Percentiles rank a stretch among this genome's conserved stretches.
Conservation (phyloP, 495 filamentous ascomycete genomes). For the Talaromyces stipitatus region DNA sequence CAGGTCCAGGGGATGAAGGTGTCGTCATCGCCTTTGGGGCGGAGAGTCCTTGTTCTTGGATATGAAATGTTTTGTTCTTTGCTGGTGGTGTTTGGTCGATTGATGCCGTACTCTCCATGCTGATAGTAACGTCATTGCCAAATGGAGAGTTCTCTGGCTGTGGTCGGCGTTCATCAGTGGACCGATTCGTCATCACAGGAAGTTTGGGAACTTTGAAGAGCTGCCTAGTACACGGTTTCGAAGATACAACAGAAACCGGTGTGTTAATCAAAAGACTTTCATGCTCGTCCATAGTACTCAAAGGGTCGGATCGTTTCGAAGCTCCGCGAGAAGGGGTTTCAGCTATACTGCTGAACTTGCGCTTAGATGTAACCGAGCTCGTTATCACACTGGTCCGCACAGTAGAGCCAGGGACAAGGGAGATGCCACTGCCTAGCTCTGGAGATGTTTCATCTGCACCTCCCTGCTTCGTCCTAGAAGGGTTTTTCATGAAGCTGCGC, state of each 20-base stretch:
- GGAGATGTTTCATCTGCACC: conserved; percentile 12
- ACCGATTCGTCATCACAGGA: conserved; percentile 19
- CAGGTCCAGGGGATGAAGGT: not conserved
- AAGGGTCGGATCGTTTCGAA: conserved; percentile 26
- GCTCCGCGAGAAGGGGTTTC: conserved; percentile 49
- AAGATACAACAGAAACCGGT: not conserved
- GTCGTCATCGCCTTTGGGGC: not conserved
- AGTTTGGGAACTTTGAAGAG: conserved; percentile 33
- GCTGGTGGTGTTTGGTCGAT: conserved; percentile 2
- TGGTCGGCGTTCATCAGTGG: conserved; percentile 3
- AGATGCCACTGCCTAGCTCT: conserved; percentile 14
- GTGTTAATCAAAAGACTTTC: not conserved
- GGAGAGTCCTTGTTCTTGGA: not conserved
- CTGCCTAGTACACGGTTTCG: conserved; percentile 11
- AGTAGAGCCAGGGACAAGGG: conserved; percentile 14
- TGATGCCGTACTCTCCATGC: not conserved
- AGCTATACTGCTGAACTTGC: conserved; percentile 25
- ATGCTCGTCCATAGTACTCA: conserved; percentile 6
- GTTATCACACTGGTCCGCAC: conserved; percentile 8
- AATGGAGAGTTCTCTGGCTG: not conserved
- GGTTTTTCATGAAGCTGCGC: conserved; percentile 18
- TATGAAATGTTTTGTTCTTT: not conserved
- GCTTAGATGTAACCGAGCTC: not conserved
- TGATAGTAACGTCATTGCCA: too few relatives aligned
- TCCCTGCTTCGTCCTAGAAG: conserved; percentile 4